These are phyloP conservation scores for Lolium perenne DNA, from an alignment of 176 grass and related monocot species.

Conservation along the genomic window DNA sequence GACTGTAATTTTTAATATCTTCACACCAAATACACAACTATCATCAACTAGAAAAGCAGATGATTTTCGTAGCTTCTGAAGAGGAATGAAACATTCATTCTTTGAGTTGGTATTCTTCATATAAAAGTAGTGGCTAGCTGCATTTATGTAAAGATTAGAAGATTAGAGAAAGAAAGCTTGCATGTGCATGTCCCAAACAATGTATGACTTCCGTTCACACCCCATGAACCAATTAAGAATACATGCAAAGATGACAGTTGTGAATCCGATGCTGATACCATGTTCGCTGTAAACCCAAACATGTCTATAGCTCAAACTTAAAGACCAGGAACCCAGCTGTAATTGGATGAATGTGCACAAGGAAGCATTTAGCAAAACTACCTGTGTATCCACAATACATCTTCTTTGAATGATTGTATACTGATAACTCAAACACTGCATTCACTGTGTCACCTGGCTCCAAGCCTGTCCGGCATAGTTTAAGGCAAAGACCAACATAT, in stretches of 20 bases:
- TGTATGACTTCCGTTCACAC: neutral
- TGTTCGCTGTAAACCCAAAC: neutral
- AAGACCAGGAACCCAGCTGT: neutral
- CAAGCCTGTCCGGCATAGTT: neutral
- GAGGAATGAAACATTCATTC: constrained; percentile 23
- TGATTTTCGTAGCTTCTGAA: constrained; percentile 42
- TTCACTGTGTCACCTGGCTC: neutral
- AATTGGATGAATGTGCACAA: neutral
- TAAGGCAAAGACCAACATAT: constrained; percentile 25
- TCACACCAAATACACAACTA: constrained; percentile 44
- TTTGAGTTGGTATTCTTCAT: neutral
- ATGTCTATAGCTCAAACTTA: neutral
- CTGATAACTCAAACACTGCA: constrained; percentile 41
- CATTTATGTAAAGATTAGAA: neutral
- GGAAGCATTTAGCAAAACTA: constrained; percentile 17
- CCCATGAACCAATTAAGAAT: neutral
- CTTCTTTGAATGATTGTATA: constrained; percentile 41
- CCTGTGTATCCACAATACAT: constrained; percentile 6
- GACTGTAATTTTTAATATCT: constrained; percentile 19
- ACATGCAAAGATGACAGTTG: neutral
- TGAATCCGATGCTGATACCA: neutral
- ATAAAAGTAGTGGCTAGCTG: constrained; percentile 13
- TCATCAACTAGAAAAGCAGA: constrained; percentile 46
- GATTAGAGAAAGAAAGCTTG: constrained; percentile 15
- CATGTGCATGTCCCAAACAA: neutral